Evolutionary conservation across 1,284 basidiomycete genomes (phyloP).

Genomic region (Ustilago loliicola): DNA sequence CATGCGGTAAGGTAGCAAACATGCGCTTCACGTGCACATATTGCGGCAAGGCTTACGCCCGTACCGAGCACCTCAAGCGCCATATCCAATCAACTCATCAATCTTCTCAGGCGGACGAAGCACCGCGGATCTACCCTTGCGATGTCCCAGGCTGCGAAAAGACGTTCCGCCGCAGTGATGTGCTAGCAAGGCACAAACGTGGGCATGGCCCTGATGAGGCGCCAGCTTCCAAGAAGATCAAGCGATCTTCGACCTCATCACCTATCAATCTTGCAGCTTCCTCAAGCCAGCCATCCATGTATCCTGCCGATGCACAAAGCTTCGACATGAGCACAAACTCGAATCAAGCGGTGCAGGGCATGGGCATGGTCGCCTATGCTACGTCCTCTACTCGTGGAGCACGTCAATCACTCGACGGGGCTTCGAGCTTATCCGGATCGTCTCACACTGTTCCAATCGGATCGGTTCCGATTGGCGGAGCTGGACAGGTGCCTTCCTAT

Average conservation of each 20-base stretch:
- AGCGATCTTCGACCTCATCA: slow-evolving; percentile 16
- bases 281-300: too few species aligned
- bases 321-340: too few species aligned
- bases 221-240: slow-evolving; percentile 12
- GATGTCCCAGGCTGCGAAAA: slow-evolving; percentile 14
- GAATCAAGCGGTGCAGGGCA: not conserved
- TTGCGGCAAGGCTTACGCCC: slow-evolving; percentile 15
- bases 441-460: not conserved
- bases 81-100: slow-evolving; percentile 17
- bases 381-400: not conserved
- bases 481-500: not conserved
- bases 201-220: slow-evolving; percentile 8
- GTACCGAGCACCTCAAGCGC: slow-evolving; percentile 19
- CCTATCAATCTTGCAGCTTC: not conserved
- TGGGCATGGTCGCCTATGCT: not conserved
- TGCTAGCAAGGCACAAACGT: slow-evolving; percentile 13
- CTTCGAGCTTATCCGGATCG: not conserved
- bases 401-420: not conserved
- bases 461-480: not conserved
- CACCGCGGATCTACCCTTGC: slow-evolving; percentile 14
- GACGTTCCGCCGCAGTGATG: slow-evolving; percentile 15
- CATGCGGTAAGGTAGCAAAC: not conserved
- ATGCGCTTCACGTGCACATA: slow-evolving; percentile 13
- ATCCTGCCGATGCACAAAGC: too few species aligned
- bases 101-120: slow-evolving; percentile 12